Evolutionary conservation across 1,284 basidiomycete genomes (phyloP), one percentile per base, ranked within the genome.

Genomic region (Fomitopsis pinicola): DNA sequence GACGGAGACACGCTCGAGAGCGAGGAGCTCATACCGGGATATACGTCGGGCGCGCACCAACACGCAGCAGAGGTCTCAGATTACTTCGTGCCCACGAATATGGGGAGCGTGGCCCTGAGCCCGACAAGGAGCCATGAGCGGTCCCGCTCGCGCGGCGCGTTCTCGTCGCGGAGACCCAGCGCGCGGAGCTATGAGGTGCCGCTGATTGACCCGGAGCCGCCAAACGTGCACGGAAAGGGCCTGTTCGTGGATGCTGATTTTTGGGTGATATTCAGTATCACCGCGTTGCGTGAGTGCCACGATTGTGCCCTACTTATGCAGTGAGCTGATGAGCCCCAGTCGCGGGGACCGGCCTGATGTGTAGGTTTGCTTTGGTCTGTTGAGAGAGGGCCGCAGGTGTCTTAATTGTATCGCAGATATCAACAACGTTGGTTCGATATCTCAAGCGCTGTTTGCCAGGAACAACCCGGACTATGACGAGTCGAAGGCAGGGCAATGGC

Each of bases 371-470:
- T 50, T 17, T 17, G 7, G 42, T 14, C n/a, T 9, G n/a, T 44
- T 33, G 30, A 33, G 17, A 5, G 4, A 4, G 28, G 14, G 3
- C 5, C 9, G 30, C 33, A 15, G 7, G 15, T 22, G 12, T 19
- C 33, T 40, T 3, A 54, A 38, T 10, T 28, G 17, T 44, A 4
- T 8, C 35, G 17, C 66, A 92, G 90, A 92, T 69, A 97, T 97
- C 77, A 97, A 97, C 76, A 98, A 98, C 67, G 94, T 94, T 26
- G 95, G 95, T n/a, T 89, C 91, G 0, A 94, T 97, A 72, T 87
- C 95, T 0, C 88, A 93, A 71, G 92, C 92, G 0, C 80, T 98
- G 14, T 93, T 88, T 63, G 85, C 89, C 14, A 80, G 88, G 63
- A 83, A 83, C 7, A 82, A 88, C 54, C 73, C 82, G 1, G 69